Percentiles rank a stretch among this genome's conserved stretches.
Evolutionary conservation across 495 filamentous ascomycete species (phyloP).

Genomic region (Penicillium verhagenii): DNA sequence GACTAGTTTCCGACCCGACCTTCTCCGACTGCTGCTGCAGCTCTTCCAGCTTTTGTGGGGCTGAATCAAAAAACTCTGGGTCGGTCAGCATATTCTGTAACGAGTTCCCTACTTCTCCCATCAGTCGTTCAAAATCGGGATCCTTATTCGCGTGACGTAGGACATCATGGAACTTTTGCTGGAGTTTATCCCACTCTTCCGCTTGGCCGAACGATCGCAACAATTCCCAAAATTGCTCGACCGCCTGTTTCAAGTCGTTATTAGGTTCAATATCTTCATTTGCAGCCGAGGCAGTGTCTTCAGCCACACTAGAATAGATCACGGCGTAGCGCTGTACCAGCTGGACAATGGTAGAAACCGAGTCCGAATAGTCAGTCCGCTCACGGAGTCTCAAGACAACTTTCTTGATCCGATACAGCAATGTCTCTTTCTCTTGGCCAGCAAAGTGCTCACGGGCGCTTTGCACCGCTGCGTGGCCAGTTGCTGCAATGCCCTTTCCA

Average conservation of each 20-base stretch:
- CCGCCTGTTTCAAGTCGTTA: constrained; percentile 68
- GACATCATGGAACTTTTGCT: constrained; percentile 63
- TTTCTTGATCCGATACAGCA: constrained; percentile 73
- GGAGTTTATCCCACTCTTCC: constrained; percentile 71
- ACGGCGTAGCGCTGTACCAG: constrained; percentile 77
- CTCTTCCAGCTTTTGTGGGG: constrained; percentile 66
- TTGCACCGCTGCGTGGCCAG: constrained; percentile 61
- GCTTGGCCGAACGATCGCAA: constrained; percentile 74
- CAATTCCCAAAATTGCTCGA: constrained; percentile 74
- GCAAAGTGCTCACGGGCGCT: constrained; percentile 66
- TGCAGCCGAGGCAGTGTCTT: constrained; percentile 58
- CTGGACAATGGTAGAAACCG: constrained; percentile 72
- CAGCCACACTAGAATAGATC: constrained; percentile 69
- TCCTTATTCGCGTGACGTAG: constrained; percentile 73
- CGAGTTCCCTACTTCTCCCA: constrained; percentile 67
- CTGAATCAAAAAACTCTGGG: constrained; percentile 75
- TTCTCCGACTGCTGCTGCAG: constrained; percentile 66
- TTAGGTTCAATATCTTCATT: constrained; percentile 72
- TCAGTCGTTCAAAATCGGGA: constrained; percentile 77
- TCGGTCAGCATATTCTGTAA: constrained; percentile 83
- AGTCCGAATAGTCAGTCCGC: constrained; percentile 78
- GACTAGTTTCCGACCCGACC: constrained; percentile 58
- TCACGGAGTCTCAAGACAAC: constrained; percentile 72
- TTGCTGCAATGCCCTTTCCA: constrained; percentile 60
- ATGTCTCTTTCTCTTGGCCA: constrained; percentile 66